phyloP scores from a whole-genome alignment of 177 flowering plant species.

The Tripterygium wilfordii region DNA sequence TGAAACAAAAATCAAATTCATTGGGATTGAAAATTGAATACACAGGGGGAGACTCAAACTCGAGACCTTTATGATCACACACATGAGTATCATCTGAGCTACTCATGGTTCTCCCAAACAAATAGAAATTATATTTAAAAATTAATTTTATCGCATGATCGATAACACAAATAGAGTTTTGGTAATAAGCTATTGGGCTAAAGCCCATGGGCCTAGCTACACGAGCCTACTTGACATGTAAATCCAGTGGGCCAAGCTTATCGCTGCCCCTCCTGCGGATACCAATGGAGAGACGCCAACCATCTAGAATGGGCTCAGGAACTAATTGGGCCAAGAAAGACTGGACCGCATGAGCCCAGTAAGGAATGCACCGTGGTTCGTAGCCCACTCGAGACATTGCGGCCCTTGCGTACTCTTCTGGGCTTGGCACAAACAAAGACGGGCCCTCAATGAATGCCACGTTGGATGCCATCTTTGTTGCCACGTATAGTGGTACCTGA shows the following conservation, averaged over 20 bases:
- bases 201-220: slow-evolving; percentile 46
- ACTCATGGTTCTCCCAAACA: too few relatives aligned
- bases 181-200: too few relatives aligned
- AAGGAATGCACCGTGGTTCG: slow-evolving; percentile 43
- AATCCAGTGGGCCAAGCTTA: too few relatives aligned
- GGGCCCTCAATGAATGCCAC: slow-evolving; percentile 28
- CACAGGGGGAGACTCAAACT: too few relatives aligned
- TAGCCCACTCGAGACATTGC: slow-evolving; percentile 39
- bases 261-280: slow-evolving; percentile 15
- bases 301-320: slow-evolving; percentile 34
- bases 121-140: too few relatives aligned
- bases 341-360: slow-evolving; percentile 56
- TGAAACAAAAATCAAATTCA: too few relatives aligned
- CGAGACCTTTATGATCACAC: too few relatives aligned
- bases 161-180: too few relatives aligned
- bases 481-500: slow-evolving; percentile 64
- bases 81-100: too few relatives aligned
- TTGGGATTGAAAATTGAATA: too few relatives aligned
- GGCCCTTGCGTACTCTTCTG: slow-evolving; percentile 40
- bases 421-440: slow-evolving; percentile 41
- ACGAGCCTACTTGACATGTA: too few relatives aligned
- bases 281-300: slow-evolving; percentile 48
- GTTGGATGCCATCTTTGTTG: slow-evolving; percentile 43
- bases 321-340: slow-evolving; percentile 33
- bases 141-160: too few relatives aligned